phyloP scores from a whole-genome alignment of 2,329 filamentous ascomycete species.

The Trichoderma brevicompactum region DNA sequence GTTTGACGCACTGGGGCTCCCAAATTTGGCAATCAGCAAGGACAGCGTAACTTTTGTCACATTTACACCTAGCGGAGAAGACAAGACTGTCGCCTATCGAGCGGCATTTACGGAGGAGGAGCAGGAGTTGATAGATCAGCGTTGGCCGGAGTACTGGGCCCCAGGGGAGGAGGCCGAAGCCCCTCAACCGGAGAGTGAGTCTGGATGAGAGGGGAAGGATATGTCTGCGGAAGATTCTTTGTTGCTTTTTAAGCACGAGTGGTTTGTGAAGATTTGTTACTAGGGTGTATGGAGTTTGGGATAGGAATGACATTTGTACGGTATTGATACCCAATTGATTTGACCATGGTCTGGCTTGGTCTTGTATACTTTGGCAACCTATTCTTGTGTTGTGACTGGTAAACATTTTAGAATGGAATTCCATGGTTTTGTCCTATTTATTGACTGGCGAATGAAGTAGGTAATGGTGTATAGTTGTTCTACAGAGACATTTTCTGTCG shows the following conservation, averaged over 20 bases:
- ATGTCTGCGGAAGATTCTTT: neutral
- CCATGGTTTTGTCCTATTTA: too few species aligned
- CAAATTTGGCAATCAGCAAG: neutral
- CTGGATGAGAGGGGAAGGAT: too few species aligned
- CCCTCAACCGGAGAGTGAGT: neutral
- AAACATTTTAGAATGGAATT: too few species aligned
- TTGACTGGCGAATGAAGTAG: too few species aligned
- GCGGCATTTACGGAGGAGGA: neutral
- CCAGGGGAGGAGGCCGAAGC: neutral
- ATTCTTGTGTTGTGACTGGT: too few species aligned
- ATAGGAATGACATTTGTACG: too few species aligned
- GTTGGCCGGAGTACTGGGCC: slow-evolving; percentile 21
- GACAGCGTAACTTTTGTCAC: neutral
- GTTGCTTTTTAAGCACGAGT: neutral
- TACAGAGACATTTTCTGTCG: too few species aligned
- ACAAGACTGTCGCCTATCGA: slow-evolving; percentile 4
- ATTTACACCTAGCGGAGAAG: slow-evolving; percentile 10
- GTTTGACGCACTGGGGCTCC: neutral
- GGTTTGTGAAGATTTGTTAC: neutral
- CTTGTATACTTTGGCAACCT: too few species aligned
- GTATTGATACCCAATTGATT: too few species aligned
- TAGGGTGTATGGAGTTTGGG: too few species aligned
- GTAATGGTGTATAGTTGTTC: too few species aligned
- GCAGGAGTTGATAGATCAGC: neutral
- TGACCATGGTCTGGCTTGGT: too few species aligned